A percentile compares a stretch with the other conserved stretches of the same genome.
Evolutionary conservation across 768 basidiomycete genomes (phyloP).

Genomic region (Saitozyma podzolica): DNA sequence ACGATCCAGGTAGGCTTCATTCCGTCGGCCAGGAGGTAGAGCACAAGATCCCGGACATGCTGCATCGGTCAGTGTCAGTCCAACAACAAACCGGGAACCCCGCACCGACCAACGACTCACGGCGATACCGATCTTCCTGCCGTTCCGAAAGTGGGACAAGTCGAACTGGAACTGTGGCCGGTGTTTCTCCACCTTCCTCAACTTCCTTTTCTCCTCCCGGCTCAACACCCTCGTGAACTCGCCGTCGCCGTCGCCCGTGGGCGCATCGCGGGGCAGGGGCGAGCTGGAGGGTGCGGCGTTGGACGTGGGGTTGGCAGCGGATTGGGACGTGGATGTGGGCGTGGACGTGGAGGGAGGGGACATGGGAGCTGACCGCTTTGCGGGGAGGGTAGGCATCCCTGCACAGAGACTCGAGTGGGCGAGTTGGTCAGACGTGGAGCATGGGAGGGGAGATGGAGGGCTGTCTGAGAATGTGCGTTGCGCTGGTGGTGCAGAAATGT

Average conservation of each 20-base stretch:
- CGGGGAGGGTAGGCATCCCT: too few species aligned
- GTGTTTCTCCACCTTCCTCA: constrained; percentile 56
- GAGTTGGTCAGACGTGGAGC: too few species aligned
- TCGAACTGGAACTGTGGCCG: constrained; percentile 79
- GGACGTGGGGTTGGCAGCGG: too few species aligned
- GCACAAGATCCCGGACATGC: constrained; percentile 83
- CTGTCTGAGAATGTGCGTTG: too few species aligned
- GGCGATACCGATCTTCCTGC: constrained; percentile 74
- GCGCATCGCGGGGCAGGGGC: too few species aligned
- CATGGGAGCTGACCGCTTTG: too few species aligned
- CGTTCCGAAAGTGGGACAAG: constrained; percentile 73
- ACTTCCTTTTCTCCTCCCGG: constrained; percentile 45
- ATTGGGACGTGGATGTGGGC: too few species aligned
- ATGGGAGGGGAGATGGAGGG: too few species aligned
- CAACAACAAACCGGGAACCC: not conserved
- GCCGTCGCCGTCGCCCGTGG: constrained; percentile 1
- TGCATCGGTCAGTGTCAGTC: constrained; percentile 48
- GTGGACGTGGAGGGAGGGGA: too few species aligned
- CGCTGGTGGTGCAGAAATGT: too few species aligned
- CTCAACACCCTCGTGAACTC: constrained; percentile 46
- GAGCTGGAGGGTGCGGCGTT: too few species aligned
- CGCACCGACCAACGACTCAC: constrained; percentile 60
- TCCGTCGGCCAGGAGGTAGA: constrained; percentile 78
- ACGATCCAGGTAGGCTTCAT: constrained; percentile 84
- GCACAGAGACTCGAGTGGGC: too few species aligned